phyloP scores from a whole-genome alignment of 768 basidiomycete species.

The Mycena crocata region DNA sequence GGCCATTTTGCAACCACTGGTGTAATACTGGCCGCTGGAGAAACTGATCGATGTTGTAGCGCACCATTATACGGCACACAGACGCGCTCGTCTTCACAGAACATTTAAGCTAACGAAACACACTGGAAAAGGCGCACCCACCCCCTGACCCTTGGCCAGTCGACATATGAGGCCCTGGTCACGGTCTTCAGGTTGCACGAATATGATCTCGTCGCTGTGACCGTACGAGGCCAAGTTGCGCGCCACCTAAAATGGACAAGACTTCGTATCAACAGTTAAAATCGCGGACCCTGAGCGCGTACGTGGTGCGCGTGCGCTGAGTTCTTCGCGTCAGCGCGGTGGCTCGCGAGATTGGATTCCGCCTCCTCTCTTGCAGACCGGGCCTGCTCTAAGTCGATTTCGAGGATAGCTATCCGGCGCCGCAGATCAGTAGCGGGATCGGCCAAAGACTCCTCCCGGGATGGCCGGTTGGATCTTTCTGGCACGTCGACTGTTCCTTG shows the following conservation, averaged over 20 bases:
- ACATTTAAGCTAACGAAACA: too few relatives aligned
- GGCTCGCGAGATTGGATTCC: slow-evolving; percentile 7
- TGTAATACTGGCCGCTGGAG: slow-evolving; percentile 30
- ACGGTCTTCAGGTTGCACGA: slow-evolving; percentile 28
- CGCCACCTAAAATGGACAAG: slow-evolving; percentile 9
- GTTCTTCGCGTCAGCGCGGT: background rate
- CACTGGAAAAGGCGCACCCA: too few relatives aligned
- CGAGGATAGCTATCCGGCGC: slow-evolving; percentile 21
- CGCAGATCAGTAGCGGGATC: slow-evolving; percentile 12
- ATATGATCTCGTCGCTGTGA: slow-evolving; percentile 31
- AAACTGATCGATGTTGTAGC: slow-evolving; percentile 34
- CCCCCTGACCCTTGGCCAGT: slow-evolving; percentile 20
- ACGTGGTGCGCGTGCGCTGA: slow-evolving; percentile 17
- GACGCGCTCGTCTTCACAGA: slow-evolving; percentile 7
- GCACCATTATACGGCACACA: slow-evolving; percentile 24
- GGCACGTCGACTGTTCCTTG: background rate
- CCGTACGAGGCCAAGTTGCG: slow-evolving; percentile 31
- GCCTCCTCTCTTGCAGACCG: slow-evolving; percentile 18
- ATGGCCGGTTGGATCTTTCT: too few relatives aligned
- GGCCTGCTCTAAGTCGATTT: slow-evolving; percentile 10
- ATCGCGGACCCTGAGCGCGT: background rate
- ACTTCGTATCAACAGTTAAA: background rate
- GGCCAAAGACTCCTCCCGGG: too few relatives aligned
- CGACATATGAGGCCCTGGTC: slow-evolving; percentile 28
- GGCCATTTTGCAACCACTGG: slow-evolving; percentile 31